A percentile compares a stretch with the other conserved stretches of the same genome.
These are phyloP conservation scores for Parafenestella ontariensis DNA, from an alignment of 2,329 filamentous ascomycete genomes.

Conservation along the genomic window DNA sequence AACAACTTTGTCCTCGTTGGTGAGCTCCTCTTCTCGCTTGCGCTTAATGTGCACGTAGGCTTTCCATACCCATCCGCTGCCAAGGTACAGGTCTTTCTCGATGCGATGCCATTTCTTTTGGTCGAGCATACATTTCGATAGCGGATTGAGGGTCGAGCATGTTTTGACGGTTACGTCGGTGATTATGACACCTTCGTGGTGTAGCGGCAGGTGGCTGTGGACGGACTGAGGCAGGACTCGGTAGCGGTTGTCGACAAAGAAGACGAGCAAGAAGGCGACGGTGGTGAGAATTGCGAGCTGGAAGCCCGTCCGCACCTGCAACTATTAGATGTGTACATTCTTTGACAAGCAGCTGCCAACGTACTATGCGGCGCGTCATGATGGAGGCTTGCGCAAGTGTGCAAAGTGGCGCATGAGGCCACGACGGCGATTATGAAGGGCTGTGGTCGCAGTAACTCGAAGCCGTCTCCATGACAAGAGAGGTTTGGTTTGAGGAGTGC, in stretches of 20 bases:
- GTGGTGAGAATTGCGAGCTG: conserved; percentile 74
- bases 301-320: conserved; percentile 67
- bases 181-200: conserved; percentile 83
- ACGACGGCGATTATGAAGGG: conserved; percentile 8
- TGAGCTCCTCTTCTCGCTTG: conserved; percentile 85
- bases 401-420: conserved; percentile 18
- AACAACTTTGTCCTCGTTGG: conserved; percentile 76
- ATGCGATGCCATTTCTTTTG: conserved; percentile 78
- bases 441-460: conserved; percentile 3
- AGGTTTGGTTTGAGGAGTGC: not conserved
- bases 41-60: conserved; percentile 84
- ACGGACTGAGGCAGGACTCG: conserved; percentile 83
- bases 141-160: conserved; percentile 76
- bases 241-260: conserved; percentile 88
- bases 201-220: conserved; percentile 81
- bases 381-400: conserved; percentile 21
- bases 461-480: conserved; percentile 22
- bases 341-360: conserved; percentile 6
- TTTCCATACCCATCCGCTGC: conserved; percentile 73
- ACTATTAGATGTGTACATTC: conserved; percentile 18
- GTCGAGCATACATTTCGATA: conserved; percentile 79
- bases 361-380: conserved; percentile 52
- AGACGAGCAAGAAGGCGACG: conserved; percentile 71
- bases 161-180: conserved; percentile 82
- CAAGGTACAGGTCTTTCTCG: conserved; percentile 88